These are phyloP conservation scores for Rhinocladiella similis DNA, from an alignment of 2,329 filamentous ascomycete species.

Conservation along the genomic window DNA sequence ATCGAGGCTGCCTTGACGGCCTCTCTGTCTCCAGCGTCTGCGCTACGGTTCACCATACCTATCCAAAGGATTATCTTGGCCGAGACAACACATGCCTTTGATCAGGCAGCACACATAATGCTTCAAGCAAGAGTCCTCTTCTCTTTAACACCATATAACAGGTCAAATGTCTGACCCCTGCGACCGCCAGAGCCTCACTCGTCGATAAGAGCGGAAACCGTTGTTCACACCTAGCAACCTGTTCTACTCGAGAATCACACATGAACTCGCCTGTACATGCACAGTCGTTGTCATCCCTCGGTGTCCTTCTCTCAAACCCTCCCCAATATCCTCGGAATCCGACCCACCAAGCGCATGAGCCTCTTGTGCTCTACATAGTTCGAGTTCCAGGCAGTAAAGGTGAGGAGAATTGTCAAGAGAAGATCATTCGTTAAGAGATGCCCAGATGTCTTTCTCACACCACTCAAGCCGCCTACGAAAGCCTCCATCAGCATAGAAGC, in stretches of 20 bases:
- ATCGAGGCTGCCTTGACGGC: not conserved
- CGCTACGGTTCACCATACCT: not conserved
- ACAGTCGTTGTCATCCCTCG: slow-evolving; percentile 76
- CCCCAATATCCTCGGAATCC: slow-evolving; percentile 82
- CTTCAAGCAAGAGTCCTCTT: not conserved
- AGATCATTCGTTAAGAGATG: slow-evolving; percentile 17
- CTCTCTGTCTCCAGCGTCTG: not conserved
- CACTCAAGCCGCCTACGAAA: slow-evolving; percentile 83
- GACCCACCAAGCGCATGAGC: slow-evolving; percentile 65
- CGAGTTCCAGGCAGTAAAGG: slow-evolving; percentile 88
- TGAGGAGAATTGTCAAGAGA: slow-evolving; percentile 39
- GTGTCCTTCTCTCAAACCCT: slow-evolving; percentile 78
- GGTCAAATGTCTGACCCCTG: not conserved
- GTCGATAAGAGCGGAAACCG: not conserved
- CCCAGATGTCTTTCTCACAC: slow-evolving; percentile 85
- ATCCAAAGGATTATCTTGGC: not conserved
- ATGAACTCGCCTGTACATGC: slow-evolving; percentile 63
- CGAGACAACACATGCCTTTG: not conserved
- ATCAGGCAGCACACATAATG: slow-evolving; percentile 10
- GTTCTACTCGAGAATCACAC: slow-evolving; percentile 4
- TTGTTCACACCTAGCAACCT: not conserved
- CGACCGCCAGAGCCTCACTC: not conserved
- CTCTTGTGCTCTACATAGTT: slow-evolving; percentile 85
- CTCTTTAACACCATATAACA: not conserved
- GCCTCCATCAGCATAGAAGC: slow-evolving; percentile 81